Evolutionary conservation across 1,284 basidiomycete species (phyloP), one percentile per base, ranked within the genome.

Genomic region (Grifola frondosa): DNA sequence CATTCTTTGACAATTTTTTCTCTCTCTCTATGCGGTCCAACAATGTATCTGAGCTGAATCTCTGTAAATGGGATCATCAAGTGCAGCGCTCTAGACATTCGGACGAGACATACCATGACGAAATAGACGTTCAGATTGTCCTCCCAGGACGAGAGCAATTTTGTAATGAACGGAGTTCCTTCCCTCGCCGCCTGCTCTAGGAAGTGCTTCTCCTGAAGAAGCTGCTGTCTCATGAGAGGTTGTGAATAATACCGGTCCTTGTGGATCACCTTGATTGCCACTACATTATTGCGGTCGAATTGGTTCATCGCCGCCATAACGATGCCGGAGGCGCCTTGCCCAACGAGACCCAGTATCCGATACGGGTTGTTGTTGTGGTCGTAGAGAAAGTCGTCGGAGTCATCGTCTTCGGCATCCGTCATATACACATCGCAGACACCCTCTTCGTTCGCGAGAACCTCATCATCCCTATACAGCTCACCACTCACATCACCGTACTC

Each of bases 241-340:
- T 35, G 33, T 35, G 33, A 20, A 35, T 9, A 20, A 30, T 17
- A 6, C 11, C 2, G 29, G 15, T 15, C 29, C 29, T 17, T 30
- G 11, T 17, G 19, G 29, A 15, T 30, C 29, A 30, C 29, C 29
- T 15, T 30, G 29, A 30, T 30, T 17, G 15, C 33, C 21, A 12
- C 15, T 30, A 30, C 29, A 40, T 15, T 31, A 12, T 24, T 6
- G 13, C 45, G 19, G 30, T 66, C 56, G 21, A 66, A 58, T 16
- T 57, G 48, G 23, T 68, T 38, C 40, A 51, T 51, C 1, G 40
- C 43, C 2, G 37, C 66, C 32, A 69, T 66, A 0, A 70, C 64
- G 0, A 46, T 56, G 0, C 63, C 36, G 13, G 43, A 25, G 24
- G 45, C 48, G 62, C 56, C 2, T 50, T 60, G 7, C 31, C 37